Conservation (phyloP, 192 early-diverging fungal species). For the Pilaira anomala region DNA sequence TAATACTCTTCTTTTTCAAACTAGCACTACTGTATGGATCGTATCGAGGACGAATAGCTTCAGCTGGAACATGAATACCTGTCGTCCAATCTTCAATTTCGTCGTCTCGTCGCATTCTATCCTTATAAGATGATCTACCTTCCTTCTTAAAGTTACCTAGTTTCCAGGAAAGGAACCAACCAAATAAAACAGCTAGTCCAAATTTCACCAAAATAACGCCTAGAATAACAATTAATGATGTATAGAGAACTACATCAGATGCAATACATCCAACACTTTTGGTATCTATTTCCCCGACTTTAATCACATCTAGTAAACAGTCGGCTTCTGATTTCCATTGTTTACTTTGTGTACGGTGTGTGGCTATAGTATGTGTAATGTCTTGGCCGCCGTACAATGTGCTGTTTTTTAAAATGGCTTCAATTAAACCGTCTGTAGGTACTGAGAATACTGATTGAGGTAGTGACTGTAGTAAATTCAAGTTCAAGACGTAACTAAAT, state of each 20-base stretch:
- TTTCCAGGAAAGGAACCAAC: conserved; percentile 77
- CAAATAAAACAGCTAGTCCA: conserved; percentile 71
- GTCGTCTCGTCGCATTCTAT: conserved; percentile 60
- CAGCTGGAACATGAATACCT: conserved; percentile 58
- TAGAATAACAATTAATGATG: conserved; percentile 73
- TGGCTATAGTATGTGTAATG: conserved; percentile 41
- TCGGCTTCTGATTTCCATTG: conserved; percentile 49
- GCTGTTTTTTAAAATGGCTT: conserved; percentile 11
- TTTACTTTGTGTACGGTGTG: conserved; percentile 40
- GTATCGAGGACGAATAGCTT: conserved; percentile 23
- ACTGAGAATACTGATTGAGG: conserved; percentile 23
- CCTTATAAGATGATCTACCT: conserved; percentile 56
- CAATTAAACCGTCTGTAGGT: conserved; percentile 30
- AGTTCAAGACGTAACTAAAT: conserved; percentile 35
- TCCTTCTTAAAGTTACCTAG: conserved; percentile 70
- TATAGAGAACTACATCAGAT: conserved; percentile 70
- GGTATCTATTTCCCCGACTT: conserved; percentile 80
- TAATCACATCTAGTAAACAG: conserved; percentile 75
- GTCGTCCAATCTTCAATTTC: conserved; percentile 78
- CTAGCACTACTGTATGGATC: not conserved
- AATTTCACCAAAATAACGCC: conserved; percentile 71
- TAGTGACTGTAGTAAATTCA: conserved; percentile 32
- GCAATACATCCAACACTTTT: conserved; percentile 82
- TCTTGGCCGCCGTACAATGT: conserved; percentile 48
- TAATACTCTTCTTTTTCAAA: conserved; percentile 13